Evolutionary conservation across 225 moss, liverwort and hornwort species (phyloP), one percentile per base, ranked within the genome.

Genomic region (Takakia lepidozioides): DNA sequence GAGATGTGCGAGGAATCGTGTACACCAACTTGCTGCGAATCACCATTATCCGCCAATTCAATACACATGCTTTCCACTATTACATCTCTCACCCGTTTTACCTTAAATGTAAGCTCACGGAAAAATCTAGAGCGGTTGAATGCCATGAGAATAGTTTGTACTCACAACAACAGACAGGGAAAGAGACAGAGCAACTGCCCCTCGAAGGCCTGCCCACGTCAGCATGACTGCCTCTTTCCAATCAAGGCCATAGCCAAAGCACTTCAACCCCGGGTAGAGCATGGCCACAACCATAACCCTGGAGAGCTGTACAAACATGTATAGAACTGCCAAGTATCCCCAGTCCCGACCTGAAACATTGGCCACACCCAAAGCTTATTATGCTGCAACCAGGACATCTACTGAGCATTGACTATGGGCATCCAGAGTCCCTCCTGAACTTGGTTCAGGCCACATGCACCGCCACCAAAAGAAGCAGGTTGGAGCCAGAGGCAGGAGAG

Each of bases 141-240:
- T n/a, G n/a, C n/a, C n/a, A n/a, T n/a, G n/a, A n/a, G n/a, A n/a
- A n/a, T n/a, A n/a, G n/a, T n/a, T n/a, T n/a, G n/a, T n/a, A 85
- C 90, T 81, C 67, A 98, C 95, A 65, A 72, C 52, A 37, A 98
- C 95, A 28, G 80, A 80, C 30, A 98, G 68, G 4, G 95, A 85
- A 45, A 98, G 87, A 29, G 95, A 80, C 5, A 98, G 55, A 24
- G 95, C 95, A 32, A 98, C 95, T 60, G 95, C 90, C 25, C 95
- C 95, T 25, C 95, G 95, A 45, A 98, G 85, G 48, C 95, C 95
- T 47, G 90, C 71, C 87, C 87, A 98, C 38, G 82, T 65, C 39
- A 98, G 60, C 2, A 98, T 5, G 25, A 57, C 30, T 51, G 80
- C 79, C 77, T 98, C 95, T 64, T 83, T 98, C 95, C 87, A 98